phyloP scores from a whole-genome alignment of 148 eudicot genomes.

The Chenopodium formosanum region DNA sequence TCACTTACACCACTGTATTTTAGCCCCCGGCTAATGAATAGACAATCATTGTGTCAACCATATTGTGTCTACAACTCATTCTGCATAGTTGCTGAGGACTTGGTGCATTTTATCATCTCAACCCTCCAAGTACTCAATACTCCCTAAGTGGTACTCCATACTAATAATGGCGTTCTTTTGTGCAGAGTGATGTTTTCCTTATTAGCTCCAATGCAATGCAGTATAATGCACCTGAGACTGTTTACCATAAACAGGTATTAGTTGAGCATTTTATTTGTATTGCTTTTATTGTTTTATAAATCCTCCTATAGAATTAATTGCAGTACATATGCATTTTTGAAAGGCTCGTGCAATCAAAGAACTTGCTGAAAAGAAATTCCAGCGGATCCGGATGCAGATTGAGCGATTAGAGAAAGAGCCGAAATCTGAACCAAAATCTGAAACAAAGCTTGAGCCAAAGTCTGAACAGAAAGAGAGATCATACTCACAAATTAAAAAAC shows the following conservation, averaged over 20 bases:
- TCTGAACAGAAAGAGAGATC: slow-evolving; percentile 49
- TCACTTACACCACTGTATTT: too few species aligned
- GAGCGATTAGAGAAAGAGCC: slow-evolving; percentile 52
- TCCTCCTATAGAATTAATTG: slow-evolving; percentile 4
- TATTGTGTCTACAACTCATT: too few species aligned
- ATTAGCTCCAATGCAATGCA: slow-evolving; percentile 92
- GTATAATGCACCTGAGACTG: slow-evolving; percentile 85
- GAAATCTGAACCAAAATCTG: slow-evolving; percentile 34
- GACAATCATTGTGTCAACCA: too few species aligned
- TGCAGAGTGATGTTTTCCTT: slow-evolving; percentile 83
- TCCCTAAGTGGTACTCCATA: too few species aligned
- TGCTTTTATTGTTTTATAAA: background rate
- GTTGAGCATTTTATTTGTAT: background rate
- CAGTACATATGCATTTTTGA: slow-evolving; percentile 15
- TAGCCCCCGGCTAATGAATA: too few species aligned
- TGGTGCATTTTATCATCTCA: too few species aligned
- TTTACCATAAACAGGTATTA: slow-evolving; percentile 81
- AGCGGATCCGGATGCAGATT: slow-evolving; percentile 46
- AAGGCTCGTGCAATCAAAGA: slow-evolving; percentile 89
- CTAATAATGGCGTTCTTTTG: slow-evolving; percentile 24
- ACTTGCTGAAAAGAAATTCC: slow-evolving; percentile 73
- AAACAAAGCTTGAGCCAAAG: slow-evolving; percentile 48
- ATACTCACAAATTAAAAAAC: slow-evolving; percentile 46
- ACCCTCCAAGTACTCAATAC: too few species aligned
- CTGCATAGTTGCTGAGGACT: too few species aligned